Base-by-base conservation (phyloP, 163 green algal genomes). In the Volvox carteri region DNA sequence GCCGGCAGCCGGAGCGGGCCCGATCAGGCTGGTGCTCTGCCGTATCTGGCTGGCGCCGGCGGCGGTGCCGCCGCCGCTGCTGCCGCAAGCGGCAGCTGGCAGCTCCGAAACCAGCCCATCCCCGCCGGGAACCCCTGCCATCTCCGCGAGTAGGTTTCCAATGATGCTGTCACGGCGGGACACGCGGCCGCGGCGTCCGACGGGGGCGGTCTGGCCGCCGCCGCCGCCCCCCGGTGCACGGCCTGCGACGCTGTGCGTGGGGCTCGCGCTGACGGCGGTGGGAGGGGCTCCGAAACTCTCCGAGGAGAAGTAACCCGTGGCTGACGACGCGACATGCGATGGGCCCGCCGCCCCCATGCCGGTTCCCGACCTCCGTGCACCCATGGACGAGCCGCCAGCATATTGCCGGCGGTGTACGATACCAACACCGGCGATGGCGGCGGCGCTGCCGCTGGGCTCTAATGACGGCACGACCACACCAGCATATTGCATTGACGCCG, bases 131-230 rank as follows among this genome's bases (percentile, higher is more conserved):
- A 28, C 65, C 7, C 33, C 56, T 5, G 78, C 78, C 78, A 86
- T 86, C 52, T 60, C 78, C 28, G 56, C 56, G 7, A 86, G 56
- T 8, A 86, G 39, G 1, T 30, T 56, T 1, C 18, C 39, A 4
- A 86, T 86, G 56, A 86, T 60, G 37, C 50, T 74, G 78, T 62
- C 41, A 37, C 78, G 78, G 0, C 78, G 78, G 25, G 39, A 30
- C 1, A 37, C n/a, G n/a, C n/a, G n/a, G n/a, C n/a, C n/a, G 48
- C 50, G 75, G 1, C 42, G 48, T n/a, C n/a, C n/a, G n/a, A n/a
- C n/a, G n/a, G n/a, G n/a, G n/a, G n/a, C n/a, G n/a, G n/a, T n/a
- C n/a, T n/a, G n/a, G n/a, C n/a, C n/a, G n/a, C n/a, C n/a, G n/a
- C n/a, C n/a, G n/a, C n/a, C 30, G 39, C 56, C 6, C 73, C 23